Evolutionary conservation across 345 rosid genomes (phyloP).

Genomic region (Acer saccharum): DNA sequence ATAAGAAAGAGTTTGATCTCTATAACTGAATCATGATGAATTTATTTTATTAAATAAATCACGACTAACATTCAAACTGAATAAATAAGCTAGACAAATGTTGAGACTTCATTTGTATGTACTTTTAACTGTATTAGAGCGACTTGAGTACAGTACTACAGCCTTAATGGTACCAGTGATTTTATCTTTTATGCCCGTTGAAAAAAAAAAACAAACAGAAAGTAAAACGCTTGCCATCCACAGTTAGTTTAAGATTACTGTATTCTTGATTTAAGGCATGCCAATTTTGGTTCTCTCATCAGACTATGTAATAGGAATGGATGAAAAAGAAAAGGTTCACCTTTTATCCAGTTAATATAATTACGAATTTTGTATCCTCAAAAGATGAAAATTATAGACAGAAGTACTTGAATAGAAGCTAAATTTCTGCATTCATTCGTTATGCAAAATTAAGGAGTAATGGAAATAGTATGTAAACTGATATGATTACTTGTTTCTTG

Average conservation of each 20-base stretch:
- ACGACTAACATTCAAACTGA: too few species aligned
- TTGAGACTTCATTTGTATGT: too few species aligned
- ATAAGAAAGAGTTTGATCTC: too few species aligned
- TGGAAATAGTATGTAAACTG: neutral
- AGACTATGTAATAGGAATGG: neutral
- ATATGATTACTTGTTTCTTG: neutral
- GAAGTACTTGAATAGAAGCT: neutral
- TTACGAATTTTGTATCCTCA: neutral
- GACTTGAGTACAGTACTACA: neutral
- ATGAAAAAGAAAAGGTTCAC: neutral
- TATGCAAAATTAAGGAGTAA: constrained; percentile 5
- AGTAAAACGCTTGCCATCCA: neutral
- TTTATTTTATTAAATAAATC: too few species aligned
- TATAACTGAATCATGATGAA: too few species aligned
- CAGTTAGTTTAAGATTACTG: neutral
- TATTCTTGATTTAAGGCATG: neutral
- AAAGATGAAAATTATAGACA: neutral
- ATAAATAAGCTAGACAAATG: too few species aligned
- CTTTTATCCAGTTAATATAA: neutral
- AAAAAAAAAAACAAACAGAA: too few species aligned
- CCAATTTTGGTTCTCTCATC: neutral
- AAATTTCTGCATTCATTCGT: neutral
- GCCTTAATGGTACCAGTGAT: neutral
- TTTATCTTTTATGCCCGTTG: neutral
- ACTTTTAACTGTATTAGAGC: neutral